These are phyloP conservation scores for Penicillium soppii DNA, from an alignment of 495 filamentous ascomycete genomes.

Conservation along the genomic window DNA sequence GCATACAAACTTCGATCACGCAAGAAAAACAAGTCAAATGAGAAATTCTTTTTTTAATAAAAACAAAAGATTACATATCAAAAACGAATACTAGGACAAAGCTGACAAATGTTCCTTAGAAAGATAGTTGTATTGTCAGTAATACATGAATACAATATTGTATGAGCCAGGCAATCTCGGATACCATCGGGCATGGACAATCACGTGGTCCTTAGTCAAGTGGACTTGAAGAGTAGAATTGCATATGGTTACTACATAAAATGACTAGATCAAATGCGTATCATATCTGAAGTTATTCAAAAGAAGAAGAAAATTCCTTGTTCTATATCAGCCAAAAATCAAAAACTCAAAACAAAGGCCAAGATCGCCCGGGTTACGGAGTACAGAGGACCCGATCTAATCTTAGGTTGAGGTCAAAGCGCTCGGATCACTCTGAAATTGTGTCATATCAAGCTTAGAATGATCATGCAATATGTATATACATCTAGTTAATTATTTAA, in stretches of 20 bases:
- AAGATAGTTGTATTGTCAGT: neutral
- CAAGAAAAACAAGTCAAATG: too few relatives aligned
- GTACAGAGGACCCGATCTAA: neutral
- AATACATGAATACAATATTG: neutral
- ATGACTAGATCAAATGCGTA: too few relatives aligned
- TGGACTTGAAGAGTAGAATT: too few relatives aligned
- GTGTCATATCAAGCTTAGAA: neutral
- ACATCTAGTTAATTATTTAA: neutral
- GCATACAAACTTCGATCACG: too few relatives aligned
- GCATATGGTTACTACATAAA: neutral
- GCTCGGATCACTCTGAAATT: constrained; percentile 1
- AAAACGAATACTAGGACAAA: too few relatives aligned
- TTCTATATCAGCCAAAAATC: too few relatives aligned
- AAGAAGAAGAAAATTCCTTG: too few relatives aligned
- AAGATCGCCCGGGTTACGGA: neutral
- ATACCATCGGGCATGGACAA: constrained; percentile 22
- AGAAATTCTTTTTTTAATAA: too few relatives aligned
- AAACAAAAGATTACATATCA: too few relatives aligned
- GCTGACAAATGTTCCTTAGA: too few relatives aligned
- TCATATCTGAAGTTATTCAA: too few relatives aligned
- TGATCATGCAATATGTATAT: neutral
- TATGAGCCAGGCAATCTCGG: constrained; percentile 15
- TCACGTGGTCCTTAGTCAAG: neutral
- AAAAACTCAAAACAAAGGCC: neutral
- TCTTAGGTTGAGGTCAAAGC: neutral